Evolutionary conservation across 2,329 filamentous ascomycete genomes (phyloP).

Genomic region (Apiospora rasikravindrae): DNA sequence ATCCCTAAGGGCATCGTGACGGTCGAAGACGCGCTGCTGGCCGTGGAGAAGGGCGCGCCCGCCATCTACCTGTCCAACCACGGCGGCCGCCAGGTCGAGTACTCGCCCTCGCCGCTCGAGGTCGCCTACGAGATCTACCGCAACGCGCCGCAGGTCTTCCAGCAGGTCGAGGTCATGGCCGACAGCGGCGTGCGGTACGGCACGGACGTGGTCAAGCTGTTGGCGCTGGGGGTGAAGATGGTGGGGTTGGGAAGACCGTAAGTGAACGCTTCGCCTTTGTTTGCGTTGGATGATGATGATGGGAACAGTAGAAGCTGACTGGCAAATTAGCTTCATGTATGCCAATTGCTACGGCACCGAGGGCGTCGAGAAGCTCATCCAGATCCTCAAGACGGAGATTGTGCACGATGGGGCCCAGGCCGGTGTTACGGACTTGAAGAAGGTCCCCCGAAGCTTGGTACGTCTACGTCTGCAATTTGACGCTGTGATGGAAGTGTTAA

Average conservation of each 20-base stretch:
- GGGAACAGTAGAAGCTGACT: background rate
- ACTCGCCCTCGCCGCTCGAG: slow-evolving; percentile 41
- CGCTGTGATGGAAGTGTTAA: background rate
- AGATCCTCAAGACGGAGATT: slow-evolving; percentile 55
- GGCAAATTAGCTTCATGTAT: slow-evolving; percentile 48
- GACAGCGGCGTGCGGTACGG: slow-evolving; percentile 47
- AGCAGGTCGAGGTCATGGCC: slow-evolving; percentile 42
- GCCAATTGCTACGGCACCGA: slow-evolving; percentile 54
- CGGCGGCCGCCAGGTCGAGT: slow-evolving; percentile 47
- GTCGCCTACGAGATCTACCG: slow-evolving; percentile 39
- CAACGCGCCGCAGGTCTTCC: slow-evolving; percentile 44
- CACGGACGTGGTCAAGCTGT: slow-evolving; percentile 45
- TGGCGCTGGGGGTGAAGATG: slow-evolving; percentile 46
- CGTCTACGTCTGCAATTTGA: background rate
- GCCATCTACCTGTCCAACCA: slow-evolving; percentile 49
- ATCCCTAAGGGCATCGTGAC: slow-evolving; percentile 25
- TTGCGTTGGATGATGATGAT: background rate
- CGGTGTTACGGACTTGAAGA: slow-evolving; percentile 35
- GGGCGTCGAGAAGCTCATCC: slow-evolving; percentile 52
- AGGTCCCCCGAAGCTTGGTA: slow-evolving; percentile 27
- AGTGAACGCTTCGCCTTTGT: background rate
- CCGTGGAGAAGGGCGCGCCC: slow-evolving; percentile 29
- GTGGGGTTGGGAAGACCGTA: slow-evolving; percentile 49
- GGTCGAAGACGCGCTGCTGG: slow-evolving; percentile 21
- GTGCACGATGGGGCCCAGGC: slow-evolving; percentile 41